These are phyloP conservation scores for Colletotrichum graminicola DNA, from an alignment of 2,329 filamentous ascomycete species.

Conservation along the genomic window DNA sequence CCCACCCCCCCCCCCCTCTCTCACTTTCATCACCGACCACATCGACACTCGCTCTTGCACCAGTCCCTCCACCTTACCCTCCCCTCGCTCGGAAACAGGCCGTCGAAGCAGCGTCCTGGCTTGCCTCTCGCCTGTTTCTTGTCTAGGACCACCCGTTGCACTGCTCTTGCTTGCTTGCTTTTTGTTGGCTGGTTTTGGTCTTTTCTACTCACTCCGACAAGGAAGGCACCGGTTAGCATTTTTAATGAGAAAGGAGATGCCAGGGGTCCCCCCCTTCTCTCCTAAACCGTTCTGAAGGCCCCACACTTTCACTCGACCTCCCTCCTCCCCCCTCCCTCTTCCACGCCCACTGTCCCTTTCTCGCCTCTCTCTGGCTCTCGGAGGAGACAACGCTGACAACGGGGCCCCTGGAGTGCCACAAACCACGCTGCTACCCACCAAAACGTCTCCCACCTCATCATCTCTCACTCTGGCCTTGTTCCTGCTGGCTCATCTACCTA, in stretches of 20 bases:
- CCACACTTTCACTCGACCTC: conserved; percentile 22
- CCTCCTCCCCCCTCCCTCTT: conserved; percentile 16
- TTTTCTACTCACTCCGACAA: conserved; percentile 18
- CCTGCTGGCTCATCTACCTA: neutral
- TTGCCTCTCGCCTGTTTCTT: neutral
- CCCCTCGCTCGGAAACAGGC: conserved; percentile 3
- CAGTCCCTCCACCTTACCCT: conserved; percentile 4
- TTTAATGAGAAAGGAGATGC: conserved; percentile 37
- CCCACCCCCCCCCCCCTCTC: no score
- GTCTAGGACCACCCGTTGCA: conserved; percentile 2
- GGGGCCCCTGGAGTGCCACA: conserved; percentile 33
- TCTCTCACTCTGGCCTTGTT: neutral
- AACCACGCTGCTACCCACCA: conserved; percentile 22
- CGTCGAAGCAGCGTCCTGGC: conserved; percentile 2
- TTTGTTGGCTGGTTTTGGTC: neutral
- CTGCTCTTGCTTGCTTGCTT: conserved; percentile 11
- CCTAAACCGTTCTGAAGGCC: conserved; percentile 36
- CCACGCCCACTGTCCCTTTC: neutral
- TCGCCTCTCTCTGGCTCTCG: conserved; percentile 5
- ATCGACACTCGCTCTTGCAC: conserved; percentile 27
- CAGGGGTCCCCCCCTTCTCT: conserved; percentile 35
- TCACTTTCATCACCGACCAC: conserved; percentile 17
- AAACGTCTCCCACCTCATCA: neutral
- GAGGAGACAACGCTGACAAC: conserved; percentile 15
- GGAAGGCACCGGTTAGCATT: conserved; percentile 24